Conservation (phyloP, 1,284 basidiomycete genomes). For the Cutaneotrichosporon cavernicola region DNA sequence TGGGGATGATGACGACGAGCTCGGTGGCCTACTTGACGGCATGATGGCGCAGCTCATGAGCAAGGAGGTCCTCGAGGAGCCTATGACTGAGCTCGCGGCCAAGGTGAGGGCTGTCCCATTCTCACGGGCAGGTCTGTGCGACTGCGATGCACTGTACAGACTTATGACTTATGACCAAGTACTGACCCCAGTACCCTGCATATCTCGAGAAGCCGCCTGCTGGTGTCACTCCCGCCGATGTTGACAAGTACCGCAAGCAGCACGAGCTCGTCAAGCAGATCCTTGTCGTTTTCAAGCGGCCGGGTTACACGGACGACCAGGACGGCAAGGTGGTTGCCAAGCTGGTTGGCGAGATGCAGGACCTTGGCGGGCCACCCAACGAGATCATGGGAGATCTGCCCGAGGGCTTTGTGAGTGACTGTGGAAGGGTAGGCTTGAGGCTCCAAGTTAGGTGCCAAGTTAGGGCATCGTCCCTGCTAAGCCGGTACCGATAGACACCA, state of each 20-base stretch:
- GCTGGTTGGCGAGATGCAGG: slow-evolving; percentile 48
- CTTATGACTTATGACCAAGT: too few species aligned
- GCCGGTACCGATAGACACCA: too few species aligned
- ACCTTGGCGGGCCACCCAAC: slow-evolving; percentile 76
- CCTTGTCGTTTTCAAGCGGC: slow-evolving; percentile 70
- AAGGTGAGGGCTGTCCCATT: slow-evolving; percentile 60
- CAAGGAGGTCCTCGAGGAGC: slow-evolving; percentile 89
- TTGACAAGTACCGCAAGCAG: slow-evolving; percentile 69
- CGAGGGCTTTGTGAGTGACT: slow-evolving; percentile 61
- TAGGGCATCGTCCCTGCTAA: too few species aligned
- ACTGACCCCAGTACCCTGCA: slow-evolving; percentile 66
- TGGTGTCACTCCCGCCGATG: slow-evolving; percentile 62
- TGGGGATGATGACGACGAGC: slow-evolving; percentile 61
- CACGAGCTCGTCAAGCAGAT: slow-evolving; percentile 65
- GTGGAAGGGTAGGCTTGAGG: neutral
- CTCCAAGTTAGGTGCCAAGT: too few species aligned
- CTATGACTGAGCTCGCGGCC: slow-evolving; percentile 79
- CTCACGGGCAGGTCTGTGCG: neutral
- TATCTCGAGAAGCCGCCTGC: slow-evolving; percentile 65
- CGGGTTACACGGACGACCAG: slow-evolving; percentile 63
- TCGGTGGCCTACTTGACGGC: slow-evolving; percentile 75
- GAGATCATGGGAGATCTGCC: slow-evolving; percentile 92
- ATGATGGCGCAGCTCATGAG: slow-evolving; percentile 95
- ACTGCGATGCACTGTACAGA: too few species aligned
- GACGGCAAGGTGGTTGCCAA: slow-evolving; percentile 54